Percentiles rank a stretch among this genome's conserved stretches.
These are phyloP conservation scores for Scedosporium dehoogii DNA, from an alignment of 2,329 filamentous ascomycete species.

Conservation along the genomic window DNA sequence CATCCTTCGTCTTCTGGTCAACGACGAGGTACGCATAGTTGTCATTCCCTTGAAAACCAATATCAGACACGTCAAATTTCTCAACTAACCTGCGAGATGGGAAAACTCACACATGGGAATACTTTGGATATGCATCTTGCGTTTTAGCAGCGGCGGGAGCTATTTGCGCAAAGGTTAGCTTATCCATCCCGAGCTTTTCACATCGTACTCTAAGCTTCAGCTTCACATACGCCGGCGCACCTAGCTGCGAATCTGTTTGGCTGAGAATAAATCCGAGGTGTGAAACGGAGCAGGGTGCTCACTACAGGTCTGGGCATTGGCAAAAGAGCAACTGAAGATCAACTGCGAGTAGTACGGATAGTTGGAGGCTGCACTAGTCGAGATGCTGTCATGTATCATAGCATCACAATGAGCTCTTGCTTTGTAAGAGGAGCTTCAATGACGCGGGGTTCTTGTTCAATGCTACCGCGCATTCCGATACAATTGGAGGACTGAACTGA, in stretches of 20 bases:
- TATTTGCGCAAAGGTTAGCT: neutral
- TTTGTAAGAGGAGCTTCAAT: neutral
- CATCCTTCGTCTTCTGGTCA: conserved; percentile 69
- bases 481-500: too few species aligned
- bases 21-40: conserved; percentile 81
- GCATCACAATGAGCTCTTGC: neutral
- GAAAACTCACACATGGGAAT: conserved; percentile 6
- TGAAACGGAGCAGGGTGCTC: neutral
- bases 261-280: neutral
- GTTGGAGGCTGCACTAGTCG: neutral
- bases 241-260: neutral
- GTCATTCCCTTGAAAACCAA: conserved; percentile 30
- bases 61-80: neutral
- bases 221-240: neutral
- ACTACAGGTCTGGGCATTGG: neutral
- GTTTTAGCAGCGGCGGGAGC: neutral
- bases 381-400: neutral
- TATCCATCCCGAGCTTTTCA: neutral
- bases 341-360: too few species aligned
- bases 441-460: neutral
- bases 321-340: neutral
- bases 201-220: neutral
- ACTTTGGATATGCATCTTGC: conserved; percentile 7
- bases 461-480: too few species aligned
- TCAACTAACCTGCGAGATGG: neutral